Base-by-base conservation (phyloP, 2,329 filamentous ascomycete genomes). In the Talaromyces rugulosus region DNA sequence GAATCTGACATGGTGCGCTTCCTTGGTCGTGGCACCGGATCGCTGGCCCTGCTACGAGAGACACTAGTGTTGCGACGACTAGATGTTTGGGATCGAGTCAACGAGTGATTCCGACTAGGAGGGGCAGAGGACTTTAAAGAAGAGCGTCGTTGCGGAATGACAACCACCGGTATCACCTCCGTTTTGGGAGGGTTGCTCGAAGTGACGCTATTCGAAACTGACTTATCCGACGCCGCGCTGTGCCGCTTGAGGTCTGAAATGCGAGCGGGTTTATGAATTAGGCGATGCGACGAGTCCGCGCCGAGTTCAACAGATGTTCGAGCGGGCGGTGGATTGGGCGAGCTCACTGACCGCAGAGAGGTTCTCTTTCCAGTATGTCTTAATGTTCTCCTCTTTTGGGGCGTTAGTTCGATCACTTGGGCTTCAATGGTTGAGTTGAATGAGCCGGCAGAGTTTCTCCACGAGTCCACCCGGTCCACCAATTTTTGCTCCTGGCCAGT, bases 341-440 rank as follows among this genome's bases (percentile, higher is more conserved):
- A 80, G 63, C 78, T 78, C 54, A 77, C 78, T 57, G 78, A 79
- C 23, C 81, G 79, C 40, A 85, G 72, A 2, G 83, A 83, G 61
- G 78, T 70, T 63, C 82, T 82, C 70, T 82, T 85, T 53, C 79
- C 81, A 5, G 80, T 80, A 68, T 86, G 84, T 57, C 84, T 81
- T 57, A 86, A 71, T 1, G 77, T 80, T 47, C 74, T 75, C 58
- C 71, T 76, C 42, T 77, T 73, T 63, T 76, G 78, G 44, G 77
- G 80, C 4, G 81, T 79, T 16, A 78, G 78, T 18, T 82, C 77
- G 52, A 85, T 78, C 33, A 86, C 82, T 68, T 83, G 77, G 12
- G 82, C 84, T 72, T 85, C 82, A 16, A 86, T 75, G 0, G 83
- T 84, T 5, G 84, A 86, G 11, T 79, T 77, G 27, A 79, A 78